Conservation (phyloP, 306 rosid genomes). For the Prinsepia uniflora region DNA sequence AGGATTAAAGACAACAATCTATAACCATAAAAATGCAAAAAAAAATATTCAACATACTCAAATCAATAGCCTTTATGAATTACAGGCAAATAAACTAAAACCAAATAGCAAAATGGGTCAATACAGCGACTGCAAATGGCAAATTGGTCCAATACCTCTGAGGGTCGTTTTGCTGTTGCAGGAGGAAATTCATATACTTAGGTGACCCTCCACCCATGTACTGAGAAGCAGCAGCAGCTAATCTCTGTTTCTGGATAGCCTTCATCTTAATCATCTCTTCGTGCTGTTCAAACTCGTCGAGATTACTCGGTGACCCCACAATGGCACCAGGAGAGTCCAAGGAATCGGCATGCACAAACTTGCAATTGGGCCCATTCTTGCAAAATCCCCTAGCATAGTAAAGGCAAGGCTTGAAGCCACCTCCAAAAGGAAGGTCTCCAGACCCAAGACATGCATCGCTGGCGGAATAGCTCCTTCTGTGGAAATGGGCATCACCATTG, state of each 20-base stretch:
- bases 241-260: slow-evolving; percentile 60
- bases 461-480: slow-evolving; percentile 76
- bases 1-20: neutral
- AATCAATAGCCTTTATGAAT: no score
- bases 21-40: neutral
- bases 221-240: slow-evolving; percentile 57
- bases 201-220: slow-evolving; percentile 56
- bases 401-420: slow-evolving; percentile 76
- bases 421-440: slow-evolving; percentile 56
- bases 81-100: no score
- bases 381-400: slow-evolving; percentile 89
- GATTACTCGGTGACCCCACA: slow-evolving; percentile 70
- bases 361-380: slow-evolving; percentile 83
- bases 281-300: slow-evolving; percentile 59
- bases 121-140: neutral
- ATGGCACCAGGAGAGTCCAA: slow-evolving; percentile 42
- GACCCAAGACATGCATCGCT: slow-evolving; percentile 70
- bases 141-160: slow-evolving; percentile 41
- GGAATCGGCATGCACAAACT: slow-evolving; percentile 71
- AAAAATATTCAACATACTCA: no score
- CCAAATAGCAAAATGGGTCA: neutral
- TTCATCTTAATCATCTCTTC: slow-evolving; percentile 73
- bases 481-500: slow-evolving; percentile 66
- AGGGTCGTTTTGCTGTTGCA: slow-evolving; percentile 72
- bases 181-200: slow-evolving; percentile 59